Evolutionary conservation across 1,284 basidiomycete genomes (phyloP).

Genomic region (Microbotryomycetes sp.): DNA sequence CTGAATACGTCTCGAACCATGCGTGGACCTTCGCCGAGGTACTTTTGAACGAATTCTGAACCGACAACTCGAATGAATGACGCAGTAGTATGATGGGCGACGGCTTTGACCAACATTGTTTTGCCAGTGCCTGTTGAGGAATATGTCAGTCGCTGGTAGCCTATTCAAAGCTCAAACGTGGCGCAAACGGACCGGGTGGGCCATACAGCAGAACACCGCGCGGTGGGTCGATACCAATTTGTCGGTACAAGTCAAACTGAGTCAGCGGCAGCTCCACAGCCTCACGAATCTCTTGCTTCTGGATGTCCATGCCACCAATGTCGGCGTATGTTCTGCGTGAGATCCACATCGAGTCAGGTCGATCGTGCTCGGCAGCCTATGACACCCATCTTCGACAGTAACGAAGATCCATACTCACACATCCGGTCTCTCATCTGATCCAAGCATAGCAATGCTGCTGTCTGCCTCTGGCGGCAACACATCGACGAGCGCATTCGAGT

Average conservation of each 20-base stretch:
- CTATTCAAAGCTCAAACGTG: background rate
- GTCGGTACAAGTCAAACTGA: constrained; percentile 96
- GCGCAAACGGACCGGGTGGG: constrained; percentile 62
- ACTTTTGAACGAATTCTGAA: constrained; percentile 98
- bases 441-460: constrained; percentile 90
- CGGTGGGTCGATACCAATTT: constrained; percentile 99
- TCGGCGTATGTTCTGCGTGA: constrained; percentile 45
- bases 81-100: constrained; percentile 94
- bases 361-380: too few species aligned
- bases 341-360: background rate
- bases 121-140: constrained; percentile 80
- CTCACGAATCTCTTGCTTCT: constrained; percentile 99
- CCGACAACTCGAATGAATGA: constrained; percentile 97
- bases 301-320: constrained; percentile 93
- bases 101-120: constrained; percentile 98
- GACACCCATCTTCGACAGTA: background rate
- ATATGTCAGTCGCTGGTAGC: background rate
- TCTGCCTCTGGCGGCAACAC: constrained; percentile 98
- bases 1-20: constrained; percentile 99
- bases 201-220: constrained; percentile 89
- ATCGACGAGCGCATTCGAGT: constrained; percentile 97
- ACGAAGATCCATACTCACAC: constrained; percentile 45
- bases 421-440: constrained; percentile 87
- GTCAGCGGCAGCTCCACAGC: constrained; percentile 97
- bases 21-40: constrained; percentile 95